Base-by-base conservation (phyloP, 331 rosid genomes). In the Acacia concinna region DNA sequence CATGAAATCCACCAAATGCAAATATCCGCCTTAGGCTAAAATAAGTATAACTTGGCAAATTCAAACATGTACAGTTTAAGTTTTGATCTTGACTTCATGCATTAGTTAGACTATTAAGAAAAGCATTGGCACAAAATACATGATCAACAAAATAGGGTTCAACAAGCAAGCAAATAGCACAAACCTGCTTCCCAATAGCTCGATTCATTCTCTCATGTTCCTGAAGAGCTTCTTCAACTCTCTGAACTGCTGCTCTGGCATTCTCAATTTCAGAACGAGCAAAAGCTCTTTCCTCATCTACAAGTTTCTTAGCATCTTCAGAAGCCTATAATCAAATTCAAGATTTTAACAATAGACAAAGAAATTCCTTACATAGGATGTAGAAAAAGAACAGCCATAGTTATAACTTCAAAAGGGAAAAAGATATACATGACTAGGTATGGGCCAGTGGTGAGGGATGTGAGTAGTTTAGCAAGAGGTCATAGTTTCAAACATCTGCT, bases 211-310 rank as follows among this genome's bases (percentile, higher is more conserved):
- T 88, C 70, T 95, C 98, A 23, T 95, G 97, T 57, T 93, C 99
- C 77, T 91, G 91, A 81, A 95, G 92, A 49, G 94, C 93, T 79
- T 90, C 92, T 86, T 95, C 98, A 56, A 93, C 98, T 86, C 97
- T 89, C 84, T 89, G 98, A 72, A 95, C 99, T 56, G 98, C 96
- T 75, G 97, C 91, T 84, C 97, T 87, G 23, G 98, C 99, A 84
- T 78, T 84, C 65, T 95, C 99, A 76, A 93, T 95, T 87, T 95
- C 99, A 73, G 93, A 72, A 81, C 98, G 98, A 80, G 99, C 97
- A 86, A 91, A 91, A 79, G 96, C 94, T 88, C 99, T 87, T 85
- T 95, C 98, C 86, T 91, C 89, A 34, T 95, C 97, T 41, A 93
- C 99, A 76, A 93, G 91, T 81, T 84, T 93, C 84, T 88, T 93